A percentile compares a stretch with the other conserved stretches of the same genome.
These are phyloP conservation scores for Colletotrichum destructivum DNA, from an alignment of 2,329 filamentous ascomycete genomes.

Conservation along the genomic window DNA sequence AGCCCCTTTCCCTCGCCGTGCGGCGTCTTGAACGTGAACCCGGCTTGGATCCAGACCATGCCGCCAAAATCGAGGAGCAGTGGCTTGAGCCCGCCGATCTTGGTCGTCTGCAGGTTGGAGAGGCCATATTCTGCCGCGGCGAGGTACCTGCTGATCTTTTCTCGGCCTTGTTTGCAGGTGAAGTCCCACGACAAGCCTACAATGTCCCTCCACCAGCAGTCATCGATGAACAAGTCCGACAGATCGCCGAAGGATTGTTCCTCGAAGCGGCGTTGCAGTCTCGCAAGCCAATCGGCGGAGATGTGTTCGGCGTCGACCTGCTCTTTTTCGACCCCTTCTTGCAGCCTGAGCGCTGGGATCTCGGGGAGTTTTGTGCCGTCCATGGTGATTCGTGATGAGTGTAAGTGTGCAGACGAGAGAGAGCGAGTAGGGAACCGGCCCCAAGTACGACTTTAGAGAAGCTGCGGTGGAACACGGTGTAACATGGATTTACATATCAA, in stretches of 20 bases:
- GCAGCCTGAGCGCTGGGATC: constrained; percentile 15
- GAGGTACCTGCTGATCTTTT: constrained; percentile 40
- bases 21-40: constrained; percentile 43
- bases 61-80: constrained; percentile 40
- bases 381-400: constrained; percentile 14
- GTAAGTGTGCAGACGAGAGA: too few relatives aligned
- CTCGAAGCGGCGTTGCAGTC: constrained; percentile 17
- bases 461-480: not conserved
- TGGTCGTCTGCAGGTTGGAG: constrained; percentile 19
- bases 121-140: constrained; percentile 24
- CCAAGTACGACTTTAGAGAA: not conserved
- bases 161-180: constrained; percentile 45
- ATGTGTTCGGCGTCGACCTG: constrained; percentile 16
- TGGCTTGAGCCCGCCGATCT: constrained; percentile 39
- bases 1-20: constrained; percentile 45
- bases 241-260: constrained; percentile 26
- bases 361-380: constrained; percentile 19
- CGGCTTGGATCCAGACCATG: constrained; percentile 42
- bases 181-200: constrained; percentile 50
- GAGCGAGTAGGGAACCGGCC: too few relatives aligned
- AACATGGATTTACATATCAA: constrained; percentile 3
- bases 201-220: constrained; percentile 50
- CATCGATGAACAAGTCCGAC: constrained; percentile 45
- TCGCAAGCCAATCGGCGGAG: constrained; percentile 21
- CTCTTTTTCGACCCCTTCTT: constrained; percentile 13